Evolutionary conservation across 176 grass and related monocot species (phyloP), one percentile per base, ranked within the genome.

Genomic region (Rhynchospora breviuscula): DNA sequence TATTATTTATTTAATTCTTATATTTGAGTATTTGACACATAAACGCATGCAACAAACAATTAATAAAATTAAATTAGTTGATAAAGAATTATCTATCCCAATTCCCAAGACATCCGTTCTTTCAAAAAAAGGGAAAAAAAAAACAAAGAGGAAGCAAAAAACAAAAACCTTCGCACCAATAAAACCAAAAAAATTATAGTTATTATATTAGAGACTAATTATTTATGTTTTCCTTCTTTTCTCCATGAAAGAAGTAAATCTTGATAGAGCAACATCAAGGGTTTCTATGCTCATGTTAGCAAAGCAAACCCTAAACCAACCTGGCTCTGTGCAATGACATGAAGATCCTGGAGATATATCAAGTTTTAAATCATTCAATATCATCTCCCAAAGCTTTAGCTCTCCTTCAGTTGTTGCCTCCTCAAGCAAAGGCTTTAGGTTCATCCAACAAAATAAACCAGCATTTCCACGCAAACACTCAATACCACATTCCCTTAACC

Each of bases 251-350:
- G 84, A 22, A 49, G 59, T 68, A 15, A 97, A 91, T 86, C 91
- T 93, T 2, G 26, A 61, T 5, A 93, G 84, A 61, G 94, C 94
- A 81, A 97, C 67, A 61, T 97, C 89, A 76, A 97, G 82, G 21
- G 91, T 93, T 83, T 48, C 80, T 72, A 88, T 48, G 86, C 82
- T 97, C 94, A 97, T 97, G 74, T 97, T 97, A 2, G 94, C 94
- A 81, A 97, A 97, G 81, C 94, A 97, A 63, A 97, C 91, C 91
- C 94, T 91, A 89, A 97, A 97, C 94, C 94, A 97, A 0, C 94
- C 94, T 10, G 94, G 77, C 66, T 93, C 94, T 13, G 89, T 87
- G 86, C 94, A 97, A 83, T 91, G 94, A 85, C 94, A 97, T 14
- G 94, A 97, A 59, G 94, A 97, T 0, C 89, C 94, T 15, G 94